Evolutionary conservation across 164 flowering plant genomes (phyloP), one percentile per base, ranked within the genome.

Genomic region (Akebia trifoliata): DNA sequence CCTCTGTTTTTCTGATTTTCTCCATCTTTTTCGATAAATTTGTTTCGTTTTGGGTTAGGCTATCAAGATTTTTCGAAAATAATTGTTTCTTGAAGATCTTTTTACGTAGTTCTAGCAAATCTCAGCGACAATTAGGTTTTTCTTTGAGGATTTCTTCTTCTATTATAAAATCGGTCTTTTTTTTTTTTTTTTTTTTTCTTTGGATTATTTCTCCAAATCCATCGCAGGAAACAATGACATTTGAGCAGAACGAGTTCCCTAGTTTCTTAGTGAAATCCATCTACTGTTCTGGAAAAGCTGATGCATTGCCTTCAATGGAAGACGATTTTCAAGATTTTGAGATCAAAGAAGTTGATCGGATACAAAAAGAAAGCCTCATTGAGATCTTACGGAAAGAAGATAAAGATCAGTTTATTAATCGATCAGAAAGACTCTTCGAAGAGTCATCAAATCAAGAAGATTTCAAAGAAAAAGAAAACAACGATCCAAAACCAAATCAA

Each of bases 351-450:
- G 2, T 59, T 24, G 43, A 44, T 48, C 24, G 5, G 36, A 50
- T 48, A 9, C 32, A 59, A 12, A 37, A 22, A 1, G 61, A 59
- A 8, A 38, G 37, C 55, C 36, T 78, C 12, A 11, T 60, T 30
- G 39, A 64, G 43, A 55, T 66, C 8, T 34, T 76, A 25, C 20
- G 32, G 39, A 8, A 21, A 57, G 76, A 76, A 38, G 73, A 78
- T 55, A 71, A 52, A 28, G 46, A n/a, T 17, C 39, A 28, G 25
- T 63, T 78, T 39, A 6, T 78, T 22, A 25, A 28, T 18, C 63
- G 52, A 40, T 22, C 54, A 5, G 54, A 60, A 34, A 52, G 39
- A 12, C 56, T 64, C 34, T 21, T 40, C 6, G 29, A 37, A 34
- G 34, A 21, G 15, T 29, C 44, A 21, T 22, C n/a, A 25, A 22